Base-by-base conservation (phyloP, 1,139 yeast species). In the Suhomyces anneliseae region DNA sequence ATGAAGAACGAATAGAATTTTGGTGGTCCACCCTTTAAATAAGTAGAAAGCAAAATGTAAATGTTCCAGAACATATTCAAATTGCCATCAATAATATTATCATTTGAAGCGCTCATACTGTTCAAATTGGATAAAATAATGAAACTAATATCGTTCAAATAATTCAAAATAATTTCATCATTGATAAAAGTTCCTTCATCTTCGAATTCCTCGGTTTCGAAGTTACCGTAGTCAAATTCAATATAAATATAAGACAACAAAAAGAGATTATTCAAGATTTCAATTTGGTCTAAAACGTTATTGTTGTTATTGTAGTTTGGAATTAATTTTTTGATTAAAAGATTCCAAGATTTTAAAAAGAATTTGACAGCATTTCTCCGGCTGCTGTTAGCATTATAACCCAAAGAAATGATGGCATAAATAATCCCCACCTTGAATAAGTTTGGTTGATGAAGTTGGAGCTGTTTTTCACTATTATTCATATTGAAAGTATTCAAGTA, bases 301-400 rank as follows among this genome's bases (percentile, higher is more conserved):
- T 55, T 56, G 41, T 53, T 54, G 36, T 52, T 47, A 50, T 58
- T 58, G 57, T 74, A 74, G 51, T 71, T 74, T 27, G 78, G 77
- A 24, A 77, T 73, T 40, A 71, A 60, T 41, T 72, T 70, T 40
- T 72, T 66, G 38, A 76, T 74, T 35, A 78, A 62, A 15, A 76
- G 61, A 43, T 68, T 66, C 81, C 82, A 77, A 36, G 74, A 61
- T 49, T 67, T 75, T 48, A 66, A 71, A 52, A 74, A 72, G 50
- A 63, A 66, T 41, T 46, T 40, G 7, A 69, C 60, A 6, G 72
- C 65, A 43, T 68, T 69, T 11, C 47, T 39, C 38, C 52, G 47
- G 37, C 52, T 50, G 11, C 43, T 45, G 39, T 53, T 53, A 40
- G 50, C 38, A 27, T 51, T 50, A 38, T 49, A 56, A 2, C 60